Evolutionary conservation across 768 basidiomycete genomes (phyloP).

Genomic region (Lepiota subincarnata): DNA sequence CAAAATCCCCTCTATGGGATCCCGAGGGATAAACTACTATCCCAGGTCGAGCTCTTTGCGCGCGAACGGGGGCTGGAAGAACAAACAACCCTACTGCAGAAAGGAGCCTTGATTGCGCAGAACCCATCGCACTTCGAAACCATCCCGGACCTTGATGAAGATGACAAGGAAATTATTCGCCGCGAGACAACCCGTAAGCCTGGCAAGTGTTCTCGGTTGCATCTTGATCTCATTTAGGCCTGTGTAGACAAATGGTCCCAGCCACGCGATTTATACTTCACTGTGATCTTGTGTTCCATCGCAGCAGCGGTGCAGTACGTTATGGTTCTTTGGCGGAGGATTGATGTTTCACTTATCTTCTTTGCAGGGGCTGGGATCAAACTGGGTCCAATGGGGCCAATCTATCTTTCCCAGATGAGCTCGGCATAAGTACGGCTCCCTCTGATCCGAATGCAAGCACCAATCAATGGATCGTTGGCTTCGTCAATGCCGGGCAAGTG

Average conservation of each 20-base stretch:
- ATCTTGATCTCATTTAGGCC: not conserved
- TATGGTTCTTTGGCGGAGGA: not conserved
- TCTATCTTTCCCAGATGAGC: conserved; percentile 45
- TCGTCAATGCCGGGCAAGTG: conserved; percentile 57
- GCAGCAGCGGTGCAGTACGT: conserved; percentile 69
- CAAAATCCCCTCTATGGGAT: conserved; percentile 45
- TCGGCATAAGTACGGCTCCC: conserved; percentile 32
- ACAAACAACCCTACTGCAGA: conserved; percentile 41
- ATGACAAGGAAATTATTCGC: conserved; percentile 28
- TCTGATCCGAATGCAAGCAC: conserved; percentile 26
- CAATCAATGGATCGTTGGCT: conserved; percentile 67
- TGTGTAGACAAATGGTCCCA: conserved; percentile 39
- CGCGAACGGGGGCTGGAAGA: conserved; percentile 38
- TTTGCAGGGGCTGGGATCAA: conserved; percentile 42
- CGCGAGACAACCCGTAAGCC: conserved; percentile 34
- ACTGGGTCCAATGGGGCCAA: conserved; percentile 57
- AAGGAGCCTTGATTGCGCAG: conserved; percentile 72
- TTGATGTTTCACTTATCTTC: not conserved
- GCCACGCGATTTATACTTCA: conserved; percentile 32
- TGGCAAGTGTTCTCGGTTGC: not conserved
- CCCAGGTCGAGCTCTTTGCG: conserved; percentile 59
- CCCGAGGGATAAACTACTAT: conserved; percentile 52
- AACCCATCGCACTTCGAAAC: conserved; percentile 44
- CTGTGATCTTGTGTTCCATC: conserved; percentile 50
- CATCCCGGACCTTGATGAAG: conserved; percentile 28